Evolutionary conservation across 1,284 basidiomycete species (phyloP).

Genomic region (Tremellales sp.): DNA sequence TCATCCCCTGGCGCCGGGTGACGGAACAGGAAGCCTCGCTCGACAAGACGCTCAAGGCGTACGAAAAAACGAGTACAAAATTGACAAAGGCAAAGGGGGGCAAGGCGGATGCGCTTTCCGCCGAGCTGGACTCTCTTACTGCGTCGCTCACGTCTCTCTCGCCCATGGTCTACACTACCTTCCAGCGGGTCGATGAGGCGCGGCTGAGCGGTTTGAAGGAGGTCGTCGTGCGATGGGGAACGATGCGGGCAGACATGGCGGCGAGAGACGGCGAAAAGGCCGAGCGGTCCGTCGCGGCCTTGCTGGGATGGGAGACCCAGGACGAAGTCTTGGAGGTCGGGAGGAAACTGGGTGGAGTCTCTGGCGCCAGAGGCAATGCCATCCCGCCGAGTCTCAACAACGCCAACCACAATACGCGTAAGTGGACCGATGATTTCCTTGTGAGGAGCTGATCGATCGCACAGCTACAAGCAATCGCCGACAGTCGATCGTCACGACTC

Average conservation of each 20-base stretch:
- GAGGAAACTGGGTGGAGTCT: conserved; percentile 27
- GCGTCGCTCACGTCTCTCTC: conserved; percentile 31
- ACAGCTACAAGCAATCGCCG: conserved; percentile 21
- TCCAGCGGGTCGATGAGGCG: conserved; percentile 44
- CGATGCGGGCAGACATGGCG: conserved; percentile 42
- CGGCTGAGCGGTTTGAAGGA: conserved; percentile 45
- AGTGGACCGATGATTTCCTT: conserved; percentile 4
- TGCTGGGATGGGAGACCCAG: conserved; percentile 44
- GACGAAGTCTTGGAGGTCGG: conserved; percentile 39
- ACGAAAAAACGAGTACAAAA: conserved; percentile 42
- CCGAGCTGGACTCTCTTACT: conserved; percentile 37
- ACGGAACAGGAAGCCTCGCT: conserved; percentile 40
- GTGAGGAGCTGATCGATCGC: background rate
- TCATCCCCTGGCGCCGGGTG: conserved; percentile 39
- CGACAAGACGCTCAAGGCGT: conserved; percentile 45
- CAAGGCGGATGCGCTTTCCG: conserved; percentile 33
- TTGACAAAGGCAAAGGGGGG: conserved; percentile 46
- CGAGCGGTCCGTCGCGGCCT: conserved; percentile 33
- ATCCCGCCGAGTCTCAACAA: conserved; percentile 11
- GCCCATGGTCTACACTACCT: conserved; percentile 44
- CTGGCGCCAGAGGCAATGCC: conserved; percentile 9
- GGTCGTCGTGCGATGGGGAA: conserved; percentile 46
- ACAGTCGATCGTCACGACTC: conserved; percentile 12
- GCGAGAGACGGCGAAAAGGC: conserved; percentile 39
- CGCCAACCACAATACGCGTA: conserved; percentile 20